phyloP scores from a whole-genome alignment of 2,329 filamentous ascomycete species.

The Sporothrix phasma region DNA sequence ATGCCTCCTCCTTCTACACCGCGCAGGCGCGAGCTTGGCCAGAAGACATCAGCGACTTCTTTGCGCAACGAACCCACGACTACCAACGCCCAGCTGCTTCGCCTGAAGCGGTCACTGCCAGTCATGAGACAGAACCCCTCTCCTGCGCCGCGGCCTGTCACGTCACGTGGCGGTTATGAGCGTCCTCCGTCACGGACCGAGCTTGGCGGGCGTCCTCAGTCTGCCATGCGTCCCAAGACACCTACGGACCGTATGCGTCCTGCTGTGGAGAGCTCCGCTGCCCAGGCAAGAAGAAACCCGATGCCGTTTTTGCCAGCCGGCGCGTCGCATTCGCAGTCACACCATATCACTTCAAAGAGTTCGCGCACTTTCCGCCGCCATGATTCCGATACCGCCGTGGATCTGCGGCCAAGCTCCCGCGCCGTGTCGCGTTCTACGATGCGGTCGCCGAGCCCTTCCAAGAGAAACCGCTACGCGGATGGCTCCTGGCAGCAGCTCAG shows the following conservation, averaged over 20 bases:
- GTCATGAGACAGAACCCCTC: slow-evolving; percentile 44
- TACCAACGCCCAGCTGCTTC: slow-evolving; percentile 54
- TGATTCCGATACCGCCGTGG: slow-evolving; percentile 63
- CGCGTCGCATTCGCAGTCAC: slow-evolving; percentile 54
- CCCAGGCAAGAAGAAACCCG: slow-evolving; percentile 48
- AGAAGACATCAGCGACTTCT: slow-evolving; percentile 43
- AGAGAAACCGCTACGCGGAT: slow-evolving; percentile 32
- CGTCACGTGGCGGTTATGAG: slow-evolving; percentile 39
- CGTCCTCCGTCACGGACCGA: slow-evolving; percentile 52
- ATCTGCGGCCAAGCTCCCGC: slow-evolving; percentile 48
- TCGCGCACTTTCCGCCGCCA: slow-evolving; percentile 66
- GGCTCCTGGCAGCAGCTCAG: slow-evolving; percentile 57
- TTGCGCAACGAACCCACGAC: slow-evolving; percentile 53
- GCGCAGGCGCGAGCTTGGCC: slow-evolving; percentile 48
- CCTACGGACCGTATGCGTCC: slow-evolving; percentile 53
- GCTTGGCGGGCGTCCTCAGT: slow-evolving; percentile 36
- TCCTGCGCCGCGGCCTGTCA: slow-evolving; percentile 36
- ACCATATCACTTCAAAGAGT: slow-evolving; percentile 65
- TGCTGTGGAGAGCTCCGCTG: slow-evolving; percentile 40
- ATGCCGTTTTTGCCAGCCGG: slow-evolving; percentile 74
- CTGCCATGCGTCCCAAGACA: slow-evolving; percentile 55
- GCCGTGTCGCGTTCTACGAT: slow-evolving; percentile 47
- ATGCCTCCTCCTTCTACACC: slow-evolving; percentile 47
- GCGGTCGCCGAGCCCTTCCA: slow-evolving; percentile 50
- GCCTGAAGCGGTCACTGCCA: slow-evolving; percentile 56